A percentile compares a stretch with the other conserved stretches of the same genome.
phyloP scores from a whole-genome alignment of 2,329 filamentous ascomycete species.

The Cladophialophora immunda region DNA sequence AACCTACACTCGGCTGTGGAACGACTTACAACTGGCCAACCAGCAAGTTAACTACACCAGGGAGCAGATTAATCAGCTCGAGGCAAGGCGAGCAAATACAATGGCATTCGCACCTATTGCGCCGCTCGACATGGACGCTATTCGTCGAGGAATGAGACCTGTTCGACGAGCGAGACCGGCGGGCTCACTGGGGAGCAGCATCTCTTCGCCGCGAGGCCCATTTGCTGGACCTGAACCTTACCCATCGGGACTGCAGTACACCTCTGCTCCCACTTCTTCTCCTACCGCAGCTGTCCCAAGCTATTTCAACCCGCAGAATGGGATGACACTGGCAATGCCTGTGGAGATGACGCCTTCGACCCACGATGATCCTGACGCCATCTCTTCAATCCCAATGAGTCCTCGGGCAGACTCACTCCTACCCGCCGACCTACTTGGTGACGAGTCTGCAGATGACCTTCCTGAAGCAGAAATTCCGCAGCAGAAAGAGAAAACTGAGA shows the following conservation, averaged over 20 bases:
- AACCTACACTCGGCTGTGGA: constrained; percentile 49
- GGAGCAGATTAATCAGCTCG: constrained; percentile 44
- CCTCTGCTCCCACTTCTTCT: constrained; percentile 61
- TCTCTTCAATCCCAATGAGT: constrained; percentile 69
- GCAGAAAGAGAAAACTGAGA: constrained; percentile 21
- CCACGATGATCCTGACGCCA: constrained; percentile 60
- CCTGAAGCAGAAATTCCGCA: constrained; percentile 43
- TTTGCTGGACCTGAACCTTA: constrained; percentile 51
- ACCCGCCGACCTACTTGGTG: constrained; percentile 68
- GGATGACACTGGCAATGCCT: constrained; percentile 63
- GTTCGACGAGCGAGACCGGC: constrained; percentile 53
- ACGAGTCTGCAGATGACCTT: constrained; percentile 52
- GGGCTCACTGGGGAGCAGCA: constrained; percentile 56
- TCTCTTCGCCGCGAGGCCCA: constrained; percentile 54
- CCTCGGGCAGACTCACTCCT: constrained; percentile 68
- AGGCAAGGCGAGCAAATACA: constrained; percentile 51
- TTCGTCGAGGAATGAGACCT: constrained; percentile 51
- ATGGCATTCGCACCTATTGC: constrained; percentile 51
- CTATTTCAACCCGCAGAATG: constrained; percentile 70
- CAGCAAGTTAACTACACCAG: constrained; percentile 38
- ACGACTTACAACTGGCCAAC: constrained; percentile 36
- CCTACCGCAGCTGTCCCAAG: constrained; percentile 60
- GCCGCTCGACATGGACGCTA: constrained; percentile 52
- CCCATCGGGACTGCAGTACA: constrained; percentile 51
- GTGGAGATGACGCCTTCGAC: constrained; percentile 47